Evolutionary conservation across 2,329 filamentous ascomycete species (phyloP), one percentile per base, ranked within the genome.

Genomic region (Xylaria sp.): DNA sequence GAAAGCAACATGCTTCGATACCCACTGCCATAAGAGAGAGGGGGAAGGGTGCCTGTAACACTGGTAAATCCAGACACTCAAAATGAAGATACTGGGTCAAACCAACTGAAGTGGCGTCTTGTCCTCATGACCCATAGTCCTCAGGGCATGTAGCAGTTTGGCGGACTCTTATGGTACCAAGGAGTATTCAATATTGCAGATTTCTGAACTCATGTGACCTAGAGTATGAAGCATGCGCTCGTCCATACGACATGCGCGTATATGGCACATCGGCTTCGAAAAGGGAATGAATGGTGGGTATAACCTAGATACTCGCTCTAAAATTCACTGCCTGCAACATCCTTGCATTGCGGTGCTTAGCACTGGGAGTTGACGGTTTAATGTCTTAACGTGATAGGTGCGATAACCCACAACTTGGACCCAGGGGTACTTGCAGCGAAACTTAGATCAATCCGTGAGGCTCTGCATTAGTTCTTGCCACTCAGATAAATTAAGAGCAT

Each of bases 391-490:
- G 12, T n/a, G 23, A 44, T 57, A 28, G 20, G 18, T 31, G 39
- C 25, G 15, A 37, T n/a, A n/a, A 5, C 15, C 15, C 39, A n/a
- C 23, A 1, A 18, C 41, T 18, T 20, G 18, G 13, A 57, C 12
- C 34, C 12, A 18, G 37, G 37, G 37, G 54, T 23, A 20, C 28
- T 28, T 58, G 37, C 37, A 28, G 23, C 13, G 18, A 58, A 18
- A 18, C 55, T 44, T 18, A n/a, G 55, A 44, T 44, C 55, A 18
- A 58, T 34, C 23, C 25, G 39, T 20, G 25, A 58, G 56, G 39
- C 23, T 31, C 56, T 46, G 18, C 41, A 28, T 46, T 46, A 7
- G 56, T n/a, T 12, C n/a, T 5, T 10, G 20, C 25, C 1, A 56
- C 31, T 15, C n/a, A n/a, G 9, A 28, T 57, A 28, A 18, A 41